phyloP scores from a whole-genome alignment of 2,329 filamentous ascomycete genomes.

The Trichophaea hybrida region DNA sequence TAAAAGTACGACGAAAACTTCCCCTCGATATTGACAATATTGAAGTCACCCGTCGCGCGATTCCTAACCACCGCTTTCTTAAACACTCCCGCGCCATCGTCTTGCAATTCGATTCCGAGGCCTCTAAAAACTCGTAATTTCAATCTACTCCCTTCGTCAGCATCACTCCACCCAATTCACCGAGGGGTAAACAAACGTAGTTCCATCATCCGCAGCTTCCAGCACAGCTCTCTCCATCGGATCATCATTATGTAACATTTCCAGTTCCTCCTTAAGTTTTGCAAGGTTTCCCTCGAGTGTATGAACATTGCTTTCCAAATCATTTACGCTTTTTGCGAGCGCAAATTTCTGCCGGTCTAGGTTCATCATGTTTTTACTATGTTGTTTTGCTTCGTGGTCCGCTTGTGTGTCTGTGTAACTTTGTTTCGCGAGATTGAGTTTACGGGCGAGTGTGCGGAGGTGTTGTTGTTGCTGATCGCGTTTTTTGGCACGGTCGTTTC shows the following conservation, averaged over 20 bases:
- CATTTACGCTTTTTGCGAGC: slow-evolving; percentile 58
- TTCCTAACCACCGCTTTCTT: slow-evolving; percentile 75
- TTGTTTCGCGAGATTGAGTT: slow-evolving; percentile 23
- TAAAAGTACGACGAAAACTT: slow-evolving; percentile 88
- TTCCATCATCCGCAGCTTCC: slow-evolving; percentile 23
- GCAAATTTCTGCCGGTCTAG: slow-evolving; percentile 90
- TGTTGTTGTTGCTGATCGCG: slow-evolving; percentile 20
- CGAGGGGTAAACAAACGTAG: slow-evolving; percentile 7
- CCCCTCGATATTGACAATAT: slow-evolving; percentile 90
- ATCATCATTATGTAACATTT: slow-evolving; percentile 28
- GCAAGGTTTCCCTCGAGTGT: slow-evolving; percentile 52
- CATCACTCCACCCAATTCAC: neutral
- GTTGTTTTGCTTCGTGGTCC: slow-evolving; percentile 19
- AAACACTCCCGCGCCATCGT: slow-evolving; percentile 66
- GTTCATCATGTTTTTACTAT: slow-evolving; percentile 60
- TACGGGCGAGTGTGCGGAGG: slow-evolving; percentile 23
- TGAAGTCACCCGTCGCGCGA: slow-evolving; percentile 74
- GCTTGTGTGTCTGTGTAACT: slow-evolving; percentile 19
- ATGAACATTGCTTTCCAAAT: slow-evolving; percentile 58
- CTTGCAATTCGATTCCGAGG: slow-evolving; percentile 79
- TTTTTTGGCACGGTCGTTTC: slow-evolving; percentile 54
- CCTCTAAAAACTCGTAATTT: slow-evolving; percentile 83
- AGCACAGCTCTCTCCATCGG: slow-evolving; percentile 31
- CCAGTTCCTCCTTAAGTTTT: slow-evolving; percentile 39
- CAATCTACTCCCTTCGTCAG: slow-evolving; percentile 37